A percentile compares a stretch with the other conserved stretches of the same genome.
These are phyloP conservation scores for Trametes versicolor DNA, from an alignment of 1,284 basidiomycete genomes.

Conservation along the genomic window DNA sequence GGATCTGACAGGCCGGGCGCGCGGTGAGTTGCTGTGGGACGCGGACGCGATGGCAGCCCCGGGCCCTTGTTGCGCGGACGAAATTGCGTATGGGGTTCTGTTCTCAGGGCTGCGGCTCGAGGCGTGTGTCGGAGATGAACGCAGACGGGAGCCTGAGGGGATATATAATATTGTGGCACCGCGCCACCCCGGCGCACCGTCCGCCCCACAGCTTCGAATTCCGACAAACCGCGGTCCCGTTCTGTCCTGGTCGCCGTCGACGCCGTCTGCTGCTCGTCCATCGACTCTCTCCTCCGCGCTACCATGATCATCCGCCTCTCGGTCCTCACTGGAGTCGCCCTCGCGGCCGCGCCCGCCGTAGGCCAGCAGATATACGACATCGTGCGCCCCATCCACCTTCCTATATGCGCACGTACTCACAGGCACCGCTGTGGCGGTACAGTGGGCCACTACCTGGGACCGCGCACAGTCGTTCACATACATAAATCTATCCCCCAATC, in stretches of 20 bases:
- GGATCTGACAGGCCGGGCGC: constrained; percentile 3
- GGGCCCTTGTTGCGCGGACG: constrained; percentile 18
- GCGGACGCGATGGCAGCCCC: background rate
- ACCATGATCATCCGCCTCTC: constrained; percentile 29
- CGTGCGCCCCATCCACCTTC: constrained; percentile 36
- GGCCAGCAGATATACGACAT: constrained; percentile 50
- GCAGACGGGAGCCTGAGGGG: background rate
- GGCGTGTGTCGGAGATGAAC: constrained; percentile 15
- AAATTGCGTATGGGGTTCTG: constrained; percentile 21
- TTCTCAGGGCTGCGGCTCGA: constrained; percentile 20
- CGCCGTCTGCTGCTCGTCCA: constrained; percentile 4
- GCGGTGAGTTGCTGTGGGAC: background rate
- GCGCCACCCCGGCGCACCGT: constrained; percentile 7
- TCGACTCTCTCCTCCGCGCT: constrained; percentile 15
- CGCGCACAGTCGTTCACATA: constrained; percentile 47
- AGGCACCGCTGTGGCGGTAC: background rate
- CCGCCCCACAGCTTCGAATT: constrained; percentile 10
- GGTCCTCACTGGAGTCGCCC: constrained; percentile 15
- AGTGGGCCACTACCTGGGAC: constrained; percentile 53
- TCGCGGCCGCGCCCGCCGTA: constrained; percentile 24
- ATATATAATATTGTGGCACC: constrained; percentile 3
- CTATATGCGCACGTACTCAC: background rate
- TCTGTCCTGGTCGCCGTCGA: background rate
- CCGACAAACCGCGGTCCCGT: constrained; percentile 8
- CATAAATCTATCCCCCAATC: constrained; percentile 41